These are phyloP conservation scores for Alternaria hordeiaustralica DNA, from an alignment of 2,329 filamentous ascomycete genomes.

Conservation along the genomic window DNA sequence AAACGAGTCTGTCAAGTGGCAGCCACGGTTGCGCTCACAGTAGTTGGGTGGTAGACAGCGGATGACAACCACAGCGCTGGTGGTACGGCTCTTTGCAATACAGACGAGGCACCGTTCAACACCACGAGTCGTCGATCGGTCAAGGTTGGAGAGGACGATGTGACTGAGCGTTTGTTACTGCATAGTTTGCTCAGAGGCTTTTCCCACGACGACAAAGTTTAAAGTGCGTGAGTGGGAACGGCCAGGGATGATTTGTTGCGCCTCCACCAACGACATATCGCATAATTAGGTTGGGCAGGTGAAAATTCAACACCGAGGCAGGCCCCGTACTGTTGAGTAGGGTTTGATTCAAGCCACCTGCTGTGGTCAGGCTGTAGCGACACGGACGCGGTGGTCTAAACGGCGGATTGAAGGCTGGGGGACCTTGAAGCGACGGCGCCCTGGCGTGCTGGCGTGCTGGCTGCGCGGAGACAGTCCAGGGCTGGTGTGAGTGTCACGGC, in stretches of 20 bases:
- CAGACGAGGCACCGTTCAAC: constrained; percentile 3
- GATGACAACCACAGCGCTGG: constrained; percentile 20
- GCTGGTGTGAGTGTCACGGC: constrained; percentile 15
- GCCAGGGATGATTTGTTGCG: constrained; percentile 20
- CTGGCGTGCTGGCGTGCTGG: constrained; percentile 8
- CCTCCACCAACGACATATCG: constrained; percentile 27
- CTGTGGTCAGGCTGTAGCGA: constrained; percentile 17
- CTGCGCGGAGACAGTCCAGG: constrained; percentile 7
- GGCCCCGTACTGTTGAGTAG: constrained; percentile 14
- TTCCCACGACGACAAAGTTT: constrained; percentile 13
- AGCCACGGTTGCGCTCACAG: constrained; percentile 31
- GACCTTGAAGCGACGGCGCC: constrained; percentile 23
- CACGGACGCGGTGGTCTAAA: constrained; percentile 19
- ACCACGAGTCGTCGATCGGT: constrained; percentile 14
- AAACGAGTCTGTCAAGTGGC: constrained; percentile 29
- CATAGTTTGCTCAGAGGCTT: constrained; percentile 29
- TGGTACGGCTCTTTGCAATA: constrained; percentile 21
- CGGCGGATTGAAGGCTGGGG: constrained; percentile 22
- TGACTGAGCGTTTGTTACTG: constrained; percentile 31
- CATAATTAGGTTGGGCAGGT: constrained; percentile 21
- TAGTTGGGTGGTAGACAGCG: constrained; percentile 25
- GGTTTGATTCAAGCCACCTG: constrained; percentile 7
- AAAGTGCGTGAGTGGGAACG: constrained; percentile 9
- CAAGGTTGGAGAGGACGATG: constrained; percentile 2
- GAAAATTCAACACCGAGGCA: constrained; percentile 25